Percentiles rank a stretch among this genome's conserved stretches.
Evolutionary conservation across 2,329 filamentous ascomycete genomes (phyloP).

Genomic region (Aspergillus tubingensis): DNA sequence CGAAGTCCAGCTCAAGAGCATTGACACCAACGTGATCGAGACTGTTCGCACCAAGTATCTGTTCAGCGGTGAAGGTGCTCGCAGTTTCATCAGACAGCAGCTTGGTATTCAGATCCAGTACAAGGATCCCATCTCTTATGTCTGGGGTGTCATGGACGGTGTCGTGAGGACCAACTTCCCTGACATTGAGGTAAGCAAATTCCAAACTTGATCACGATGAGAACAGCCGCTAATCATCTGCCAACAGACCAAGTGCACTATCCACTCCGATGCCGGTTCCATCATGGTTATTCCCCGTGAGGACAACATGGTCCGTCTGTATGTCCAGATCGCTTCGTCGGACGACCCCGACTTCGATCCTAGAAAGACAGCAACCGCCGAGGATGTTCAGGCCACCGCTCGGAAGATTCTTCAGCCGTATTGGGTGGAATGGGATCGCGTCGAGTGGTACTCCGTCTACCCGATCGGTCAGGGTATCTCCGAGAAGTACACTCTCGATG

Average conservation of each 20-base stretch:
- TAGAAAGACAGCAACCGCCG: constrained; percentile 59
- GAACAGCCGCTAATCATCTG: background rate
- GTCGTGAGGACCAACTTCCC: constrained; percentile 65
- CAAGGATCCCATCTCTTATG: constrained; percentile 64
- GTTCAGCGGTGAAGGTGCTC: constrained; percentile 64
- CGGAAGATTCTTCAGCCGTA: constrained; percentile 63
- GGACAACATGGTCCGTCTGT: constrained; percentile 53
- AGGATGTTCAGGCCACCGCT: constrained; percentile 60
- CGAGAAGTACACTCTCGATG: constrained; percentile 65
- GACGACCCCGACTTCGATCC: constrained; percentile 63
- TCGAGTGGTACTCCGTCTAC: constrained; percentile 68
- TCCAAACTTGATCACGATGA: background rate
- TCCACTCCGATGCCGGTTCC: constrained; percentile 63
- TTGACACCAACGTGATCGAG: constrained; percentile 71
- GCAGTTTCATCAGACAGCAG: constrained; percentile 61
- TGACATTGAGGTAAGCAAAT: constrained; percentile 56
- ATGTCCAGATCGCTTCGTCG: constrained; percentile 63
- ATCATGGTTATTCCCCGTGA: constrained; percentile 63
- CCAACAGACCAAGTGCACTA: constrained; percentile 64
- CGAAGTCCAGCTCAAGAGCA: constrained; percentile 72
- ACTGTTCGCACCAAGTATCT: constrained; percentile 64
- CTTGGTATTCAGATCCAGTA: constrained; percentile 67
- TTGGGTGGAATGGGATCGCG: constrained; percentile 62
- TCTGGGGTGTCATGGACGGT: constrained; percentile 69
- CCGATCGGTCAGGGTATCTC: constrained; percentile 67